Base-by-base conservation (phyloP, 352 stramenopile species). In the Globisporangium mamillatum region DNA sequence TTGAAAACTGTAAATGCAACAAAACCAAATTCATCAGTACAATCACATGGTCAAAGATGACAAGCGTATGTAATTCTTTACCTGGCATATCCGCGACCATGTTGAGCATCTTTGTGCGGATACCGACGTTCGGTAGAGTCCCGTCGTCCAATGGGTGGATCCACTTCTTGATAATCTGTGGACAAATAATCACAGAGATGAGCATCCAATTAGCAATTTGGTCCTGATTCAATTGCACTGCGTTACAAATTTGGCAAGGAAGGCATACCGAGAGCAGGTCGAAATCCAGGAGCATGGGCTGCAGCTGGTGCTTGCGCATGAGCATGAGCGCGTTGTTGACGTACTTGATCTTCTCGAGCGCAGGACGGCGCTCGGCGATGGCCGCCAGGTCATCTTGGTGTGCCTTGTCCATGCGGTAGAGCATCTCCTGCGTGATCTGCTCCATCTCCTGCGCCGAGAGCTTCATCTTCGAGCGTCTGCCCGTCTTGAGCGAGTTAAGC, bases 81-180 rank as follows among this genome's bases (percentile, higher is more conserved):
- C 87, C 82, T 76, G 89, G 89, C 76, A 96, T 77, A 22, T 80
- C 81, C 54, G 76, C 80, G 48, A 93, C 77, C 78, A 94, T 92
- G 10, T 94, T 79, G 10, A 96, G 76, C 81, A 96, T 92, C 72
- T 92, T 95, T 54, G 89, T 92, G 34, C 89, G 86, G 48, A 96
- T 72, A n/a, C 89, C 86, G 10, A 96, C 77, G 65, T 95, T 96
- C 16, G 89, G 86, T 54, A 96, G 69, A 46, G 84, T 69, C 24
- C 86, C 84, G 54, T 94, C 79, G 1, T 95, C 89, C 46, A 94
- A 56, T 27, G 89, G 89, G 64, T 95, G 87, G 46, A 96, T 96
- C 89, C 89, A 96, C 67, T 95, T 94, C 73, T 94, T 96, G 60
- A 96, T 84, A 68, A 96, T 90, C 88, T 95, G 50, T 22, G n/a